Evolutionary conservation across 2,329 filamentous ascomycete species (phyloP), one percentile per base, ranked within the genome.

Genomic region (Huntiella omanensis): DNA sequence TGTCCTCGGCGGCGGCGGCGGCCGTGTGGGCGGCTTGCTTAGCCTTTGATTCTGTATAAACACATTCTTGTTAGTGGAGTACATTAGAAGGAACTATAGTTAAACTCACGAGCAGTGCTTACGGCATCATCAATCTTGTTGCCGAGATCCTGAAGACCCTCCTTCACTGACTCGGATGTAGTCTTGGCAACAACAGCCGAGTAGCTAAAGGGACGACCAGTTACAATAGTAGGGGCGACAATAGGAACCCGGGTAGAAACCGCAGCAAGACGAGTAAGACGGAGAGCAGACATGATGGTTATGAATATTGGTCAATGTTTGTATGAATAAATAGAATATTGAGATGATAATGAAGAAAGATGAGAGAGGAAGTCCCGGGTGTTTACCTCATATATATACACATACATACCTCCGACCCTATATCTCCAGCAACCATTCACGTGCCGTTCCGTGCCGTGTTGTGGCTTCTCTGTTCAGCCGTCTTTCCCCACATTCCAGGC

Each of bases 41-140:
- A 54, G 28, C 57, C 28, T 58, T 49, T 10, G 47, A 43, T 49
- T 49, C 43, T 49, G 15, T 1, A 13, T 32, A 34, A 28, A 36
- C 2, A n/a, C n/a, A 41, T 22, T 4, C 5, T 36, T 10, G 37
- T 22, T 42, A 42, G 37, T 38, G 15, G 35, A 42, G 13, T 16
- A 19, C 11, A 11, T 6, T 19, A 10, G 12, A 38, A 28, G 12
- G 37, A 13, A 4, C 16, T 28, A 19, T n/a, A 7, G 15, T 15
- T 15, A 15, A 32, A 64, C 69, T 49, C 64, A 77, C 76, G 59
- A 42, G 69, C 68, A 40, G 64, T 62, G 53, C 80, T 65, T 56
- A 80, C 75, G 12, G 72, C 73, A 35, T 73, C 70, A 22, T 77
- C 70, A 13, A 80, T 56, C 56, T 75, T 77, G 56, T 75, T 69